A percentile compares a stretch with the other conserved stretches of the same genome.
Conservation (phyloP, 345 rosid genomes). For the Gossypium anomalum region DNA sequence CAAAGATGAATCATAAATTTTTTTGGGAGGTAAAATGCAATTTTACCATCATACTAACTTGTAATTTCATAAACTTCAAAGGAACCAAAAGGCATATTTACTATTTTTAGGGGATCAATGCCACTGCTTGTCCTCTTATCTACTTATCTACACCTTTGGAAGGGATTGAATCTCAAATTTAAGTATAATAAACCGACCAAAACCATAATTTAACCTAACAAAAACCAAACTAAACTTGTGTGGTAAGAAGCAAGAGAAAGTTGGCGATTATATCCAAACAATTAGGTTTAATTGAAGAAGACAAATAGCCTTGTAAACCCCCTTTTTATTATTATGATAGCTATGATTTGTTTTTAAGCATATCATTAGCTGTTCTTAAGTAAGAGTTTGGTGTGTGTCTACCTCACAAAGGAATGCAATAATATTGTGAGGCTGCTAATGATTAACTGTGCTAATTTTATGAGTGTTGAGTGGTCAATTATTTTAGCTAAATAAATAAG, state of each 20-base stretch:
- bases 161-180: too few species aligned
- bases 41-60: too few species aligned
- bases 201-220: background rate
- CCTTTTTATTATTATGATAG: background rate
- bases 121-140: too few species aligned
- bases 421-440: constrained; percentile 6
- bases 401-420: constrained; percentile 1
- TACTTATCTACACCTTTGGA: too few species aligned
- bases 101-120: too few species aligned
- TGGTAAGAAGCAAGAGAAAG: background rate
- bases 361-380: constrained; percentile 13
- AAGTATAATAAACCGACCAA: background rate
- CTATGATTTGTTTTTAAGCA: constrained; percentile 1
- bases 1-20: too few species aligned
- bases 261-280: constrained; percentile 25
- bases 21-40: too few species aligned
- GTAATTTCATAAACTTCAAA: too few species aligned
- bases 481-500: background rate
- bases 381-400: constrained; percentile 21
- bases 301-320: constrained; percentile 1
- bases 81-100: too few species aligned
- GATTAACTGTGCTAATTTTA: constrained; percentile 8
- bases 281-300: constrained; percentile 21
- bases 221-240: background rate
- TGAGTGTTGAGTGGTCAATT: constrained; percentile 13